Percentiles rank a stretch among this genome's conserved stretches.
These are phyloP conservation scores for Penicillium canescens DNA, from an alignment of 495 filamentous ascomycete genomes.

Conservation along the genomic window DNA sequence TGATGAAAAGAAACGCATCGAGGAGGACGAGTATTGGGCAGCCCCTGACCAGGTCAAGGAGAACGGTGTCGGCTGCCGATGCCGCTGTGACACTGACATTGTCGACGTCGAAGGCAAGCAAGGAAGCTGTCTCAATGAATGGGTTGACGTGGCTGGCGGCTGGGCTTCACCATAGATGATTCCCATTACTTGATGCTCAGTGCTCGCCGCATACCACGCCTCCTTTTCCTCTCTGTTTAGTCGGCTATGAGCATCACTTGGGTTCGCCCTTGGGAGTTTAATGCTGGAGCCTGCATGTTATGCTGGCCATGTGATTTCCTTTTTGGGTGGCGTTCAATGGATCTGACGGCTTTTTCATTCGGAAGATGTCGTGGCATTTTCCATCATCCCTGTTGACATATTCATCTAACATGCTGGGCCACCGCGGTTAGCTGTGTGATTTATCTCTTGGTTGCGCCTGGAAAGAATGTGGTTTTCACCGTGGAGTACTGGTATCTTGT, in stretches of 20 bases:
- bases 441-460: constrained; percentile 14
- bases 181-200: constrained; percentile 6
- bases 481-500: not conserved
- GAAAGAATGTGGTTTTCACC: constrained; percentile 1
- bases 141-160: constrained; percentile 96
- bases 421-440: constrained; percentile 28
- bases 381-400: constrained; percentile 44
- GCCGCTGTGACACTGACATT: constrained; percentile 98
- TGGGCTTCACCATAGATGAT: constrained; percentile 70
- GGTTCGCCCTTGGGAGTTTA: constrained; percentile 38
- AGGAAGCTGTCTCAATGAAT: constrained; percentile 91
- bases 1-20: constrained; percentile 82
- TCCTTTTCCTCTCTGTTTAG: constrained; percentile 34
- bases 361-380: constrained; percentile 40
- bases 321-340: constrained; percentile 48
- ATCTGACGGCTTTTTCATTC: constrained; percentile 42
- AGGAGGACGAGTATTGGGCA: constrained; percentile 98
- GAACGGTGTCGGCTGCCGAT: constrained; percentile 96
- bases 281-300: constrained; percentile 40
- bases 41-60: constrained; percentile 82
- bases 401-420: constrained; percentile 45
- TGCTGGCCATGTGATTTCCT: constrained; percentile 34
- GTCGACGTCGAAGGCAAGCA: constrained; percentile 96
- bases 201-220: constrained; percentile 34
- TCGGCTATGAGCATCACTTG: constrained; percentile 39